These are phyloP conservation scores for Chalciporus sp. DNA, from an alignment of 1,284 basidiomycete genomes.

Conservation along the genomic window DNA sequence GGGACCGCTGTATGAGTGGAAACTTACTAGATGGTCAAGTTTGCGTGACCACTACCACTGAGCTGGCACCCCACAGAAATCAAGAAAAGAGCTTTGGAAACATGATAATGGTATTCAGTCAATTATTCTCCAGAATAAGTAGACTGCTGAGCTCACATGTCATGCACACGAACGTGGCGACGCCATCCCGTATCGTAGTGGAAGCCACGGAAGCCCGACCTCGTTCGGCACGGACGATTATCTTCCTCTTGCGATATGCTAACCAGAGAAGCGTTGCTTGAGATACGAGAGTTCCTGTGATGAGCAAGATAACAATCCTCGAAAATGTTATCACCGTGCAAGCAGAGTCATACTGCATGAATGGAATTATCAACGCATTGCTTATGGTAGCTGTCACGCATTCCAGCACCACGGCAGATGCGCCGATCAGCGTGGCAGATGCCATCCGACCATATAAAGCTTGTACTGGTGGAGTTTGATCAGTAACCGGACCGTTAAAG, in stretches of 20 bases:
- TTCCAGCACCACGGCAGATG: constrained; percentile 15
- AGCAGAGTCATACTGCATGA: constrained; percentile 7
- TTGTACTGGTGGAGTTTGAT: constrained; percentile 16
- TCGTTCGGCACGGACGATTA: background rate
- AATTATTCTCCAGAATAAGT: background rate
- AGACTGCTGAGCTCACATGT: constrained; percentile 11
- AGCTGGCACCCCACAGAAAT: constrained; percentile 8
- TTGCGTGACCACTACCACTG: background rate
- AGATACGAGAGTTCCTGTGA: constrained; percentile 11
- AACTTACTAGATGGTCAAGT: constrained; percentile 1
- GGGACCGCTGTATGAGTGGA: background rate
- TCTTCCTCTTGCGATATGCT: constrained; percentile 20
- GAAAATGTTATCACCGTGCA: constrained; percentile 12
- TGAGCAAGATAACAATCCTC: constrained; percentile 11
- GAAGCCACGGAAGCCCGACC: constrained; percentile 11
- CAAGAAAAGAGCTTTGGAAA: constrained; percentile 13
- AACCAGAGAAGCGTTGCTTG: constrained; percentile 22
- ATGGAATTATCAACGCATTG: constrained; percentile 5
- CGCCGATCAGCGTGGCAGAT: background rate
- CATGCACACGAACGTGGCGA: constrained; percentile 17
- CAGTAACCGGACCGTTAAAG: background rate
- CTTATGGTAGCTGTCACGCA: background rate
- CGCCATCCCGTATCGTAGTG: constrained; percentile 28
- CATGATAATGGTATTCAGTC: no score
- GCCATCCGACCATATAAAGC: constrained; percentile 16